Percentiles rank a stretch among this genome's conserved stretches.
These are phyloP conservation scores for Aspergillus steynii DNA, from an alignment of 495 filamentous ascomycete genomes.

Conservation along the genomic window DNA sequence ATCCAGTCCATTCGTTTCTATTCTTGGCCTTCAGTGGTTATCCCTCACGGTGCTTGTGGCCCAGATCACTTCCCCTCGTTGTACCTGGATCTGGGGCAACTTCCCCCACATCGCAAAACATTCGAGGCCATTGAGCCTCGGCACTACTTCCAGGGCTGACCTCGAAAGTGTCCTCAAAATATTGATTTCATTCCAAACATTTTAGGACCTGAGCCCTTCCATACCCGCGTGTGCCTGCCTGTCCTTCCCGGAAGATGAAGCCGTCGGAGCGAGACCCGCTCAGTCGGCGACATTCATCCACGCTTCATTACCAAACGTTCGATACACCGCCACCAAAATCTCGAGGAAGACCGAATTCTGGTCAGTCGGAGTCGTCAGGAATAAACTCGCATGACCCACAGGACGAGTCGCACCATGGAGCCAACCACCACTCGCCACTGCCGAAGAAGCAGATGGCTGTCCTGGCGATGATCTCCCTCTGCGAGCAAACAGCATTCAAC, in stretches of 20 bases:
- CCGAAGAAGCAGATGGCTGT: slow-evolving; percentile 81
- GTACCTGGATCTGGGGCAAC: background rate
- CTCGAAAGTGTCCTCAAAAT: background rate
- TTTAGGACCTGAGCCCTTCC: background rate
- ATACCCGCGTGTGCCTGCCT: background rate
- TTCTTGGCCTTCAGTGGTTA: background rate
- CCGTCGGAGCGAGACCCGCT: slow-evolving; percentile 40
- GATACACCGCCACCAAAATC: slow-evolving; percentile 84
- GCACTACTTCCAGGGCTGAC: slow-evolving; percentile 3
- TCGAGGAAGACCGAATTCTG: slow-evolving; percentile 61
- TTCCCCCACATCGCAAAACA: slow-evolving; percentile 7
- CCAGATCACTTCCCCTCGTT: background rate
- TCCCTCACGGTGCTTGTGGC: background rate
- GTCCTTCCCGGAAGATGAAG: slow-evolving; percentile 24
- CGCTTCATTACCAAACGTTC: slow-evolving; percentile 90
- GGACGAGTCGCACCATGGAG: slow-evolving; percentile 35
- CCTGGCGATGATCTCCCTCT: slow-evolving; percentile 82
- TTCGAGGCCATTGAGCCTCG: slow-evolving; percentile 10
- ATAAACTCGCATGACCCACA: slow-evolving; percentile 31
- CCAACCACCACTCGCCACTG: slow-evolving; percentile 59
- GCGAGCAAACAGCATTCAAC: slow-evolving; percentile 95
- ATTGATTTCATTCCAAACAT: background rate
- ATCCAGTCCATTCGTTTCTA: background rate
- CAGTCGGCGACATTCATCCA: slow-evolving; percentile 61
- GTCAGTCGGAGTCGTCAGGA: slow-evolving; percentile 46